These are phyloP conservation scores for Globomyces pollinis-pini DNA, from an alignment of 192 early-diverging fungal species.

Conservation along the genomic window DNA sequence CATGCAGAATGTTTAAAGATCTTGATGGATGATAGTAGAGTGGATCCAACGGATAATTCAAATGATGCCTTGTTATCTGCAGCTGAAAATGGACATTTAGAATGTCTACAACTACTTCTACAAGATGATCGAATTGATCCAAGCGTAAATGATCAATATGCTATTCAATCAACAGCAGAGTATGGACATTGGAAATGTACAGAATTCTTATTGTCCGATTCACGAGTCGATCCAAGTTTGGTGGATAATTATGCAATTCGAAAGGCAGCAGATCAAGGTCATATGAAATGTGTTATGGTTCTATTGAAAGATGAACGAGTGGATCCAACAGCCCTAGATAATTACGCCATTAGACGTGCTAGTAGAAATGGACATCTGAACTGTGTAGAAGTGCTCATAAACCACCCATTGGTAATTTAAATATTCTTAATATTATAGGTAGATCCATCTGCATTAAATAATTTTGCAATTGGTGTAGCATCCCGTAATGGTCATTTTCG, in stretches of 20 bases:
- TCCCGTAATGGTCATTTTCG: neutral
- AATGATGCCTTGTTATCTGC: conserved; percentile 12
- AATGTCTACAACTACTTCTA: conserved; percentile 11
- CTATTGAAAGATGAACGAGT: neutral
- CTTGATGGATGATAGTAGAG: conserved; percentile 7
- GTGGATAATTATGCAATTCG: neutral
- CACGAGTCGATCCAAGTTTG: neutral
- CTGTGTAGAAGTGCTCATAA: no score
- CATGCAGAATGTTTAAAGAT: no score
- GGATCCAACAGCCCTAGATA: neutral
- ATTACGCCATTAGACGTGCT: no score
- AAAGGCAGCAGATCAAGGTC: neutral
- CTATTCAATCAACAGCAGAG: no score
- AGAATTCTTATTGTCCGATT: neutral
- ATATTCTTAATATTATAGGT: no score
- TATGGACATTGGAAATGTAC: neutral
- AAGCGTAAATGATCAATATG: no score
- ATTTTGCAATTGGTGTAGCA: neutral
- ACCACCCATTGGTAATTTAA: no score
- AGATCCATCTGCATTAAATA: no score
- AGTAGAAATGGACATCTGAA: no score
- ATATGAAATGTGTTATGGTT: neutral
- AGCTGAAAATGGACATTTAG: neutral
- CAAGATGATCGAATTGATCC: conserved; percentile 15
- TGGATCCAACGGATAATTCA: conserved; percentile 11